phyloP scores from a whole-genome alignment of 345 rosid species.

The Acer yangbiense region DNA sequence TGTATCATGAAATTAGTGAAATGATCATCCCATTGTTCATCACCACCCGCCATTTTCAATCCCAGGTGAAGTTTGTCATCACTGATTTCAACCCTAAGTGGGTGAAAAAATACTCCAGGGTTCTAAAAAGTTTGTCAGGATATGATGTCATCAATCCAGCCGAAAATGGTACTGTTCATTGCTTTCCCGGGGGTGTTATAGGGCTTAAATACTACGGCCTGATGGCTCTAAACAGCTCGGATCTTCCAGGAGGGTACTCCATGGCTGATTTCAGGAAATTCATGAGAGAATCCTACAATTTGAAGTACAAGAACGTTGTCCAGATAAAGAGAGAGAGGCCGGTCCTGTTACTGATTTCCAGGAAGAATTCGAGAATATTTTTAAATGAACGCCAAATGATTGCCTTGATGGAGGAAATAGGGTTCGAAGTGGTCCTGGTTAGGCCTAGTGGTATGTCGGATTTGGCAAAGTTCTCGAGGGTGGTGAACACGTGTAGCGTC shows the following conservation, averaged over 20 bases:
- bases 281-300: constrained; percentile 30
- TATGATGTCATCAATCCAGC: constrained; percentile 33
- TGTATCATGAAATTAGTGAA: constrained; percentile 48
- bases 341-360: constrained; percentile 34
- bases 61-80: constrained; percentile 34
- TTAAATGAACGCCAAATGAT: constrained; percentile 34
- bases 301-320: constrained; percentile 21
- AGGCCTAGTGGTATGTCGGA: constrained; percentile 23
- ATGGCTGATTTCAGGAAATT: constrained; percentile 44
- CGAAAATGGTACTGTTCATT: constrained; percentile 33
- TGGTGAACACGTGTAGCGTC: constrained; percentile 29
- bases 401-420: constrained; percentile 29
- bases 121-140: constrained; percentile 24
- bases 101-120: constrained; percentile 35
- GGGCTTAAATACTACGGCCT: constrained; percentile 38
- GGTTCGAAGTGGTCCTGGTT: constrained; percentile 26
- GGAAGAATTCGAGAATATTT: constrained; percentile 30
- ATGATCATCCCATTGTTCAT: constrained; percentile 49
- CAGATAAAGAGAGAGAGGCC: constrained; percentile 29
- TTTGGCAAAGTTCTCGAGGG: constrained; percentile 23
- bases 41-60: constrained; percentile 36
- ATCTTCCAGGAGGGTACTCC: constrained; percentile 33
- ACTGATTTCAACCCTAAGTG: constrained; percentile 35
- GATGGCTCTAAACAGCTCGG: constrained; percentile 26
- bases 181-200: constrained; percentile 44